A percentile compares a stretch with the other conserved stretches of the same genome.
Evolutionary conservation across 148 eudicot genomes (phyloP).

Genomic region (Cornus controversa): DNA sequence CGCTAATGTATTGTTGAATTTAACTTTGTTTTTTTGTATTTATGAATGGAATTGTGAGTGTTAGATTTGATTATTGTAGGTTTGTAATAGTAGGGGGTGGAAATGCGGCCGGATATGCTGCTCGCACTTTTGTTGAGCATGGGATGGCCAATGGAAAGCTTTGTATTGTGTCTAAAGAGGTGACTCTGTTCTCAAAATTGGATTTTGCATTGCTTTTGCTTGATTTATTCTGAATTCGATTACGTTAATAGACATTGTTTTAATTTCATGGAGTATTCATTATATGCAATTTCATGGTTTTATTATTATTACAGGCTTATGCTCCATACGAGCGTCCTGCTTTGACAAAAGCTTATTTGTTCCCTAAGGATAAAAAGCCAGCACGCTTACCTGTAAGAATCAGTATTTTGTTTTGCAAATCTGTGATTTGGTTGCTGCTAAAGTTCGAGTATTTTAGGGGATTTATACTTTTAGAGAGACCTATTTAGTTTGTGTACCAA

Average conservation of each 20-base stretch:
- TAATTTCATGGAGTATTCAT: no score
- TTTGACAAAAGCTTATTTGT: slow-evolving; percentile 86
- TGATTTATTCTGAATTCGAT: neutral
- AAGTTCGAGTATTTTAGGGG: no score
- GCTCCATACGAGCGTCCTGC: slow-evolving; percentile 99
- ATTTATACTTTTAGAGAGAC: neutral
- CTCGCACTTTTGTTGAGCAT: slow-evolving; percentile 80
- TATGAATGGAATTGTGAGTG: neutral
- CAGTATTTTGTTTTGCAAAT: neutral
- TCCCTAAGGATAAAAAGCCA: slow-evolving; percentile 90
- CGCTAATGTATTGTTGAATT: neutral
- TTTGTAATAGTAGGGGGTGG: slow-evolving; percentile 98
- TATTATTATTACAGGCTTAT: slow-evolving; percentile 52
- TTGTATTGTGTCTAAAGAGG: slow-evolving; percentile 96
- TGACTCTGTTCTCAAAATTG: slow-evolving; percentile 15
- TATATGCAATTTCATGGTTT: neutral
- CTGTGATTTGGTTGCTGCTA: no score
- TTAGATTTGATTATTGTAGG: slow-evolving; percentile 36
- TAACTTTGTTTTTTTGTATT: no score
- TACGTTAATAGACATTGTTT: neutral
- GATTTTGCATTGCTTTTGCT: neutral
- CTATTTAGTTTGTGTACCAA: neutral
- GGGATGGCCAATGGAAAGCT: slow-evolving; percentile 93
- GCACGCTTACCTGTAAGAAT: slow-evolving; percentile 88
- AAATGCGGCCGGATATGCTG: slow-evolving; percentile 97